These are phyloP conservation scores for Vairimorpha necatrix DNA, from an alignment of 371 early-diverging fungal species.

Conservation along the genomic window DNA sequence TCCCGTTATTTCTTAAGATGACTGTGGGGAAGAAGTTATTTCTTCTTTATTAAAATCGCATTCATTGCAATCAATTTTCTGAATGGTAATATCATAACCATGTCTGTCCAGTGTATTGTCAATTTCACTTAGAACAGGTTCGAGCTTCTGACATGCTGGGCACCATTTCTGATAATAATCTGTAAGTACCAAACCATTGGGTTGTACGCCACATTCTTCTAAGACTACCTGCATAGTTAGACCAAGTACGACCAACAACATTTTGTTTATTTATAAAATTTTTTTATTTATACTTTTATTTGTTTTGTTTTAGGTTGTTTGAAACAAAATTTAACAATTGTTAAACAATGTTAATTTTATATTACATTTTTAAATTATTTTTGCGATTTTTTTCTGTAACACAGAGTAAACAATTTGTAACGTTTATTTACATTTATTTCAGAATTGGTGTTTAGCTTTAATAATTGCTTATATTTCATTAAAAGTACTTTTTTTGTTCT, in stretches of 20 bases:
- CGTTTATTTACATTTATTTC: too few relatives aligned
- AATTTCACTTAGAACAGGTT: slow-evolving; percentile 57
- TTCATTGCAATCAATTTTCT: slow-evolving; percentile 57
- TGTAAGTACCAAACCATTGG: slow-evolving; percentile 14
- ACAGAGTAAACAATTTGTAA: too few relatives aligned
- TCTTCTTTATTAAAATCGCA: slow-evolving; percentile 52
- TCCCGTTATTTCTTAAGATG: slow-evolving; percentile 51
- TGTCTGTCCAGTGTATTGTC: slow-evolving; percentile 42
- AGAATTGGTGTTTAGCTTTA: too few relatives aligned
- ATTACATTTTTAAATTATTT: too few relatives aligned
- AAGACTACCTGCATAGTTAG: neutral
- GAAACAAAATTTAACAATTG: neutral
- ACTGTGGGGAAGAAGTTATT: slow-evolving; percentile 61
- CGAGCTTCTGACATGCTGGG: slow-evolving; percentile 28
- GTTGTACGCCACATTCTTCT: slow-evolving; percentile 14
- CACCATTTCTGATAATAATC: slow-evolving; percentile 40
- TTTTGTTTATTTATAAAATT: neutral
- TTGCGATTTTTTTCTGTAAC: too few relatives aligned
- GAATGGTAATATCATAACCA: slow-evolving; percentile 36
- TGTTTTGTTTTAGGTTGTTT: neutral
- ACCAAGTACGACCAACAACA: neutral
- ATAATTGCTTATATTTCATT: too few relatives aligned
- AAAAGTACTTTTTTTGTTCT: too few relatives aligned
- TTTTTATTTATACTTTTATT: neutral
- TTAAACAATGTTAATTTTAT: too few relatives aligned